A percentile compares a stretch with the other conserved stretches of the same genome.
These are phyloP conservation scores for Takashimella tepidaria DNA, from an alignment of 1,284 basidiomycete genomes.

Conservation along the genomic window DNA sequence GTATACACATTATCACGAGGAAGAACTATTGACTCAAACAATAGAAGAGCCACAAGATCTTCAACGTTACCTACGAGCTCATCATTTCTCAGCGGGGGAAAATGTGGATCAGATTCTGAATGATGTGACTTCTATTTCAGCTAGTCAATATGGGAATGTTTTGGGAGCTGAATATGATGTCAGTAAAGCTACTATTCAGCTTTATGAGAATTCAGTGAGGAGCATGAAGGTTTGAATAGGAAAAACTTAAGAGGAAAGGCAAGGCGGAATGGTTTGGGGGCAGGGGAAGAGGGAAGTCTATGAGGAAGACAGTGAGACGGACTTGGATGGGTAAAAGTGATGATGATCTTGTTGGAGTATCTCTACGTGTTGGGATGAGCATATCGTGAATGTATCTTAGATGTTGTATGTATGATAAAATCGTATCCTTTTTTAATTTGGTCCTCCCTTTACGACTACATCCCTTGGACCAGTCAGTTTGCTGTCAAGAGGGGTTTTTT, in stretches of 20 bases:
- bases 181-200: not conserved
- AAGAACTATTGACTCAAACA: conserved; percentile 36
- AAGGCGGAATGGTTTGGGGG: no score
- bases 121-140: not conserved
- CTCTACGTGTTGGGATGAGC: no score
- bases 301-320: not conserved
- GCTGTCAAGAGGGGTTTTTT: no score
- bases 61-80: conserved; percentile 43
- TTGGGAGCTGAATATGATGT: not conserved
- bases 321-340: no score
- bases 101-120: conserved; percentile 21
- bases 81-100: conserved; percentile 37
- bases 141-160: not conserved
- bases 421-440: no score
- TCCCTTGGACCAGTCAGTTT: no score
- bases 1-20: conserved; percentile 49
- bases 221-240: not conserved
- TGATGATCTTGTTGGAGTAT: no score
- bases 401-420: no score
- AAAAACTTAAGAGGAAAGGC: not conserved
- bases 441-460: no score
- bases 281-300: not conserved
- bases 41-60: conserved; percentile 49
- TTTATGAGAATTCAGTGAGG: not conserved
- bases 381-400: no score